These are phyloP conservation scores for Penicillium sp. DNA, from an alignment of 2,329 filamentous ascomycete genomes.

Conservation along the genomic window DNA sequence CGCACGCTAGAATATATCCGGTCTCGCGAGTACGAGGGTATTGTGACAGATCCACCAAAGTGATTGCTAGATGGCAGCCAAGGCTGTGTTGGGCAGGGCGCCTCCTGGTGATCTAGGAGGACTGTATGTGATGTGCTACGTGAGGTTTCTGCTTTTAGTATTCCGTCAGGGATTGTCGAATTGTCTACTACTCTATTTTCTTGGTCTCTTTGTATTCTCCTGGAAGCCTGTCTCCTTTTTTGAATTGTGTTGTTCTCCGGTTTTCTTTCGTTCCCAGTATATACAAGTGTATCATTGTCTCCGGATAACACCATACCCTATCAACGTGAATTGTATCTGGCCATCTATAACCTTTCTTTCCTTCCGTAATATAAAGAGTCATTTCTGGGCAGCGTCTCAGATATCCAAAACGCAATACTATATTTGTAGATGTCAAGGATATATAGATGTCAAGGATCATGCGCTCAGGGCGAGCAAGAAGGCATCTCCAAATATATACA, in stretches of 20 bases:
- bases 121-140: background rate
- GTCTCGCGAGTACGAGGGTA: conserved; percentile 86
- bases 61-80: background rate
- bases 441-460: too few species aligned
- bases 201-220: conserved; percentile 11
- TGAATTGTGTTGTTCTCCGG: conserved; percentile 9
- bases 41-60: conserved; percentile 65
- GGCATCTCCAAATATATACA: too few species aligned
- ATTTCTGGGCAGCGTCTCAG: too few species aligned
- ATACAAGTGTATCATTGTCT: conserved; percentile 32
- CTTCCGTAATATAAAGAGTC: background rate
- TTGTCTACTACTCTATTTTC: conserved; percentile 14
- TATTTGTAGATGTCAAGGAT: too few species aligned
- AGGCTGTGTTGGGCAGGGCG: background rate
- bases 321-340: conserved; percentile 13
- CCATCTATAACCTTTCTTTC: background rate
- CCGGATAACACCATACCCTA: conserved; percentile 26
- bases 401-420: too few species aligned
- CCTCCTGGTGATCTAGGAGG: background rate
- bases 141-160: background rate
- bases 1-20: conserved; percentile 92
- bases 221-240: conserved; percentile 18
- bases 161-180: background rate
- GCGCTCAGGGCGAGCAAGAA: too few species aligned
- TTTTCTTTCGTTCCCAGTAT: conserved; percentile 22